Conservation (phyloP, 1,284 basidiomycete species). For the Sanguinoderma infundibulare region DNA sequence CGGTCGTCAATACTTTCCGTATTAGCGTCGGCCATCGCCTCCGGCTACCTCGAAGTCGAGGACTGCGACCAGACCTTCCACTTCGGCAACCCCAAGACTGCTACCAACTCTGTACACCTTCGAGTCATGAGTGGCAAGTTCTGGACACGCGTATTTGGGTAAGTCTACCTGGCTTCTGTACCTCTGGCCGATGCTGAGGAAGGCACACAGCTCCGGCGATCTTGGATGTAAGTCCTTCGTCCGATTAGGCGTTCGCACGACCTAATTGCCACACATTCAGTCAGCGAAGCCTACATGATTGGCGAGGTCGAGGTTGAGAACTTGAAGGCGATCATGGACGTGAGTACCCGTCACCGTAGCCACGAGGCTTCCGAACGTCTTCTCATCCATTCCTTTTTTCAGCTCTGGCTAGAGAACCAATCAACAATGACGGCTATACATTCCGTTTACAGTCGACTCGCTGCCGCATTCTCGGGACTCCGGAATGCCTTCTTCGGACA, state of each 20-base stretch:
- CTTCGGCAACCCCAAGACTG: conserved; percentile 59
- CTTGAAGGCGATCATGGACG: conserved; percentile 79
- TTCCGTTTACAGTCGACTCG: conserved; percentile 66
- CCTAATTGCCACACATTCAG: conserved; percentile 39
- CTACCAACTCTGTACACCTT: conserved; percentile 63
- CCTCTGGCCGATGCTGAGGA: conserved; percentile 1
- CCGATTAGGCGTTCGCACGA: not conserved
- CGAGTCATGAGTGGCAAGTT: conserved; percentile 74
- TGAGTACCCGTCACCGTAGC: conserved; percentile 41
- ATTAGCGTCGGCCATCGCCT: conserved; percentile 59
- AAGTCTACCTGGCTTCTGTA: conserved; percentile 29
- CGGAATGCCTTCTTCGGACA: conserved; percentile 86
- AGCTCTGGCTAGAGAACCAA: conserved; percentile 88
- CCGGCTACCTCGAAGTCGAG: conserved; percentile 65
- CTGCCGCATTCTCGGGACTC: conserved; percentile 70
- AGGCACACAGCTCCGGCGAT: conserved; percentile 59
- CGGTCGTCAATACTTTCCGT: conserved; percentile 66
- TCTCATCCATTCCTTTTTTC: conserved; percentile 30
- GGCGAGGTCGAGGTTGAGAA: conserved; percentile 78
- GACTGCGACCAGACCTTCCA: conserved; percentile 60
- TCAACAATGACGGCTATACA: conserved; percentile 68
- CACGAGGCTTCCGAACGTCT: conserved; percentile 19
- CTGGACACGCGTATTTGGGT: conserved; percentile 79
- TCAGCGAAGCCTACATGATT: conserved; percentile 90
- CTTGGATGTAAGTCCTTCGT: conserved; percentile 64